Percentiles rank a stretch among this genome's conserved stretches.
Conservation (phyloP, 2,329 filamentous ascomycete species). For the Apiospora malaysiana region DNA sequence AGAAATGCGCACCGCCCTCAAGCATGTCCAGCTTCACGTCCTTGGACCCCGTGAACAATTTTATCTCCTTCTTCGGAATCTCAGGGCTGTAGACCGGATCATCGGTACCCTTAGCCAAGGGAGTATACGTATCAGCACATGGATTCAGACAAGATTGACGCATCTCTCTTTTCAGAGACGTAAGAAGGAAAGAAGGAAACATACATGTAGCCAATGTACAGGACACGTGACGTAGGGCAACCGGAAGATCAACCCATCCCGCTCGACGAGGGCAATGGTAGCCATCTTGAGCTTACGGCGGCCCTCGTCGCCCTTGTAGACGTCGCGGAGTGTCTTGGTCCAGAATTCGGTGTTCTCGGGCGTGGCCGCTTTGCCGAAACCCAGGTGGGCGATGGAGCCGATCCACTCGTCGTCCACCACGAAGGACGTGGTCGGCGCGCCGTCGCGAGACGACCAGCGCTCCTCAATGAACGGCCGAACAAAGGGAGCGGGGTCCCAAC, state of each 20-base stretch:
- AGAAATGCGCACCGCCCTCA: slow-evolving; percentile 54
- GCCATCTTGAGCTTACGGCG: slow-evolving; percentile 55
- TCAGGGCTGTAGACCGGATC: slow-evolving; percentile 50
- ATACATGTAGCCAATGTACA: slow-evolving; percentile 58
- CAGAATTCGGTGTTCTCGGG: slow-evolving; percentile 50
- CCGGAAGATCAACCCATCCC: slow-evolving; percentile 54
- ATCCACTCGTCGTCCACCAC: slow-evolving; percentile 53
- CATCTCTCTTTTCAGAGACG: too few species aligned
- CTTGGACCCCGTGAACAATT: slow-evolving; percentile 53
- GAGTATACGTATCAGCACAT: too few species aligned
- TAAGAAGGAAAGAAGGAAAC: slow-evolving; percentile 26
- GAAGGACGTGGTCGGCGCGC: slow-evolving; percentile 51
- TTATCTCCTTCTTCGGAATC: slow-evolving; percentile 54
- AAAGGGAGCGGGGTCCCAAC: slow-evolving; percentile 54
- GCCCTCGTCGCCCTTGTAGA: slow-evolving; percentile 57
- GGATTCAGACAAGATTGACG: too few species aligned
- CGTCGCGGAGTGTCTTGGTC: slow-evolving; percentile 49
- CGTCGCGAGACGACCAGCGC: slow-evolving; percentile 42
- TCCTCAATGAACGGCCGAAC: slow-evolving; percentile 49
- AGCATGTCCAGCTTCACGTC: slow-evolving; percentile 51
- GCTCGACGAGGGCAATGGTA: slow-evolving; percentile 49
- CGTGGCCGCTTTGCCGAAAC: slow-evolving; percentile 49
- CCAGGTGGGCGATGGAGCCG: slow-evolving; percentile 50
- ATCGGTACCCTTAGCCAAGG: slow-evolving; percentile 45
- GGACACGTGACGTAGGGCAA: slow-evolving; percentile 55